Conservation (phyloP, 257 asterid species). For the Solanum ossicruentum region DNA sequence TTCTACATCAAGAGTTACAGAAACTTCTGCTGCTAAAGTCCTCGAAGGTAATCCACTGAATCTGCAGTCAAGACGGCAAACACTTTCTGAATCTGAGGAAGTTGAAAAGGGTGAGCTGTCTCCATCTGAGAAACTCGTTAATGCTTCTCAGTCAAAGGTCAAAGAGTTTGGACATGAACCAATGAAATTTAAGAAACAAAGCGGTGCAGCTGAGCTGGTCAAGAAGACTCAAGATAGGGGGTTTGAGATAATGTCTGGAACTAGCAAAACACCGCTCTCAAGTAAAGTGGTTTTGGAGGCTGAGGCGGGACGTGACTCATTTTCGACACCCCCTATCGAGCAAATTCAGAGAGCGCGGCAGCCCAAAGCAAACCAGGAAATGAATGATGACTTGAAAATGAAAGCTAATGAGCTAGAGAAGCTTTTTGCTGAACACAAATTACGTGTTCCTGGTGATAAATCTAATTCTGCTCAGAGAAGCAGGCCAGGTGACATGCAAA, state of each 20-base stretch:
- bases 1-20: constrained; percentile 39
- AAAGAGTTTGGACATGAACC: constrained; percentile 46
- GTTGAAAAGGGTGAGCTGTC: constrained; percentile 18
- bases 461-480: constrained; percentile 32
- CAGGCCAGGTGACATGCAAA: constrained; percentile 32
- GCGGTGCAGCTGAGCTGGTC: constrained; percentile 24
- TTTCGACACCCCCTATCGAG: constrained; percentile 42
- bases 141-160: constrained; percentile 16
- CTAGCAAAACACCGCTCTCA: constrained; percentile 17
- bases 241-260: constrained; percentile 25
- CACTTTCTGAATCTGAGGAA: constrained; percentile 22
- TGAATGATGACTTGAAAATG: constrained; percentile 70
- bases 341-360: constrained; percentile 52
- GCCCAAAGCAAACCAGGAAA: constrained; percentile 77
- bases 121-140: constrained; percentile 14
- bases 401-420: constrained; percentile 95
- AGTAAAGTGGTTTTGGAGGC: constrained; percentile 27
- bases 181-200: constrained; percentile 27
- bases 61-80: constrained; percentile 25
- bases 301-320: constrained; percentile 38
- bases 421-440: constrained; percentile 70
- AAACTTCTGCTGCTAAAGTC: constrained; percentile 32
- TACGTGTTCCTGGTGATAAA: constrained; percentile 66
- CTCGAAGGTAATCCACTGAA: constrained; percentile 23
- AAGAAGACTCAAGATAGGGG: constrained; percentile 31